phyloP scores from a whole-genome alignment of 2,329 filamentous ascomycete species.

The Penicillium sp. region DNA sequence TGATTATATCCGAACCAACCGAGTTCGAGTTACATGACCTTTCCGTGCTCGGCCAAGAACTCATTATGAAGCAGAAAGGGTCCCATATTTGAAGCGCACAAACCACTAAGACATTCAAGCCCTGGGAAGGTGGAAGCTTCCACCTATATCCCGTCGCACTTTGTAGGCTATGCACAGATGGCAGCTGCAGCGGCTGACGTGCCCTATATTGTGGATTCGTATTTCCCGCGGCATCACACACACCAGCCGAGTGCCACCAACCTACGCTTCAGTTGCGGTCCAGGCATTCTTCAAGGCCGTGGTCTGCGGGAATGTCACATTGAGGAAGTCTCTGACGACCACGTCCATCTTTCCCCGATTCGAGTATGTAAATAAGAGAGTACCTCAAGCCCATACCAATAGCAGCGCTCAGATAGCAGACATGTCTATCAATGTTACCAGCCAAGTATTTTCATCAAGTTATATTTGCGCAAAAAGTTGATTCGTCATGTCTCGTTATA shows the following conservation, averaged over 20 bases:
- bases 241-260: conserved; percentile 57
- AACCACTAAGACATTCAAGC: conserved; percentile 50
- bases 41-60: background rate
- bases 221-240: conserved; percentile 60
- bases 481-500: conserved; percentile 14
- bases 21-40: too few species aligned
- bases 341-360: conserved; percentile 27
- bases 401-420: background rate
- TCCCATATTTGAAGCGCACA: too few species aligned
- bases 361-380: conserved; percentile 24
- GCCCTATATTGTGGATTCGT: conserved; percentile 55
- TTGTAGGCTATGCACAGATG: conserved; percentile 54
- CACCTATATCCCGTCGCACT: conserved; percentile 48
- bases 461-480: background rate
- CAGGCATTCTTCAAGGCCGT: conserved; percentile 58
- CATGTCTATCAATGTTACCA: too few species aligned
- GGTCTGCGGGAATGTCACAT: conserved; percentile 47
- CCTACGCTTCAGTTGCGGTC: conserved; percentile 55
- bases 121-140: conserved; percentile 57
- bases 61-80: background rate
- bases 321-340: conserved; percentile 39
- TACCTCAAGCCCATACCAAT: background rate
- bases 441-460: too few species aligned
- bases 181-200: conserved; percentile 47
- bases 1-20: background rate